These are phyloP conservation scores for Pseudogymnoascus sp. DNA, from an alignment of 2,329 filamentous ascomycete genomes.

Conservation along the genomic window DNA sequence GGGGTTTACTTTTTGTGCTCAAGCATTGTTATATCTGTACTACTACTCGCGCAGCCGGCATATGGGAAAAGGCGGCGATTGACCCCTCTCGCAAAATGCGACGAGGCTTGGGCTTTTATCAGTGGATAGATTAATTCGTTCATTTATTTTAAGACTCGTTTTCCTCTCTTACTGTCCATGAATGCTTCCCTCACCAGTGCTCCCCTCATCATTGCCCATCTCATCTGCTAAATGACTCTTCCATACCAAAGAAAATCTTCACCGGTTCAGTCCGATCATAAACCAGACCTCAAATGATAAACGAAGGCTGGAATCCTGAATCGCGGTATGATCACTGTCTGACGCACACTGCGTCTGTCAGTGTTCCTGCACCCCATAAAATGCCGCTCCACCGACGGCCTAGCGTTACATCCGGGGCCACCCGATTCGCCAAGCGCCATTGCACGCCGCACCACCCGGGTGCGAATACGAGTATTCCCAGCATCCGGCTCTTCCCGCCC, in stretches of 20 bases:
- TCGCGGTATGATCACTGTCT: neutral
- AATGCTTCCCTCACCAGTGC: neutral
- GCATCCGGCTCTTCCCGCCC: neutral
- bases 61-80: neutral
- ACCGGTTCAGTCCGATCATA: neutral
- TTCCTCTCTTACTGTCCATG: neutral
- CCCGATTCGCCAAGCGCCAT: conserved; percentile 2
- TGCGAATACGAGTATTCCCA: neutral
- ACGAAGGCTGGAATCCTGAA: neutral
- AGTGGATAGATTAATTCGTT: conserved; percentile 4
- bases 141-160: neutral
- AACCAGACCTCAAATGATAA: neutral
- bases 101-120: neutral
- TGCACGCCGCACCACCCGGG: neutral
- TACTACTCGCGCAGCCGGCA: neutral
- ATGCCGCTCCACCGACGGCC: neutral
- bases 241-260: neutral
- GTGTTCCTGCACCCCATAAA: neutral
- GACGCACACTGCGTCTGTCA: neutral
- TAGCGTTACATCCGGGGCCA: neutral
- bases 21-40: neutral
- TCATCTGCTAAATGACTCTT: neutral
- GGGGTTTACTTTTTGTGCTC: neutral
- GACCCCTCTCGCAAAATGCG: neutral
- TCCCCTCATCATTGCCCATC: no score